A percentile compares a stretch with the other conserved stretches of the same genome.
Evolutionary conservation across 148 eudicot species (phyloP).

Genomic region (Diospyros lotus): DNA sequence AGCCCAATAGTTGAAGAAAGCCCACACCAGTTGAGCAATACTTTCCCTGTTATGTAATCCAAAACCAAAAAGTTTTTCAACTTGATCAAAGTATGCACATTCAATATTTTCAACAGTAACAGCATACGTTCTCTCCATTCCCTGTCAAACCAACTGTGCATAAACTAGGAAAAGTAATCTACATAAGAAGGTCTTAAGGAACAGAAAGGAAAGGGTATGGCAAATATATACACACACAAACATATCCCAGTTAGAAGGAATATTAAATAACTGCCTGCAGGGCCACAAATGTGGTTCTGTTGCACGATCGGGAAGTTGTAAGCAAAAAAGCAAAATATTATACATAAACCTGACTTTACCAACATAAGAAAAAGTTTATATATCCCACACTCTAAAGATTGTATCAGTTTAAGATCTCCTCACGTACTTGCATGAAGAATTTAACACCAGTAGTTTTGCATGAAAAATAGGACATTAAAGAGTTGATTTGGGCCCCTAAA

Average conservation of each 20-base stretch:
- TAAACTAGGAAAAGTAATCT: neutral
- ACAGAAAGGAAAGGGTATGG: neutral
- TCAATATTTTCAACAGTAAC: conserved; percentile 58
- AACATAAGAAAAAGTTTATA: too few species aligned
- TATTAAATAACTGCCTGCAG: too few species aligned
- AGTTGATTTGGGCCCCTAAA: too few species aligned
- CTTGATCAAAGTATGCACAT: conserved; percentile 77
- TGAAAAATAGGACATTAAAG: too few species aligned
- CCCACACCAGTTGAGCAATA: conserved; percentile 81
- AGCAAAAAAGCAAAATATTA: too few species aligned
- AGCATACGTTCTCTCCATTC: conserved; percentile 62
- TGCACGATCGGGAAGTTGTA: too few species aligned
- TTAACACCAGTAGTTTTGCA: too few species aligned
- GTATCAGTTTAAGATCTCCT: too few species aligned
- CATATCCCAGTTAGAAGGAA: neutral
- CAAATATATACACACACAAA: neutral
- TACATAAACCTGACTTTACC: too few species aligned
- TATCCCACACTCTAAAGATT: too few species aligned
- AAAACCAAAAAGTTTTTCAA: conserved; percentile 62
- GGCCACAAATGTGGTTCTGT: too few species aligned
- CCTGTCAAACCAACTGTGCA: conserved; percentile 36
- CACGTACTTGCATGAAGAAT: too few species aligned
- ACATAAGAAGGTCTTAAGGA: neutral
- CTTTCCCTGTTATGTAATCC: conserved; percentile 71
- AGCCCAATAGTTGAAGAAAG: conserved; percentile 92